Evolutionary conservation across 176 grass and related monocot species (phyloP).

Genomic region (Microstegium vimineum): DNA sequence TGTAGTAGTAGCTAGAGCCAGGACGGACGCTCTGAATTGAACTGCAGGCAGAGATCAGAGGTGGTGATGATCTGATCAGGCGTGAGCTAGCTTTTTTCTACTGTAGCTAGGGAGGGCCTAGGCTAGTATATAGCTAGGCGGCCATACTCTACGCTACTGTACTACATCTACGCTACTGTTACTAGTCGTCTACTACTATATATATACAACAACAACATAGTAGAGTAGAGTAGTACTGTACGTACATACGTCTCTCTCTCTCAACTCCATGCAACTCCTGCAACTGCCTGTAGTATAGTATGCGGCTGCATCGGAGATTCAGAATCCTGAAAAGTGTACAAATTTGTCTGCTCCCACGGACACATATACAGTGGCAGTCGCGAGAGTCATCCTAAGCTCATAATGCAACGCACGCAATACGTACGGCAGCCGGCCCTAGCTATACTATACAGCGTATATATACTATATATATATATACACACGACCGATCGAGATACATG

Average conservation of each 20-base stretch:
- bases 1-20: not conserved
- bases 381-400: not conserved
- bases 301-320: constrained; percentile 12
- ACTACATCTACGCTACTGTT: no score
- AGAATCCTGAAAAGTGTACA: constrained; percentile 40
- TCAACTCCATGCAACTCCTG: not conserved
- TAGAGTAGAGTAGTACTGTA: no score
- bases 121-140: not conserved
- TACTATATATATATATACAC: no score
- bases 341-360: constrained; percentile 35
- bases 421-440: not conserved
- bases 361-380: not conserved
- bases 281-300: not conserved
- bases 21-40: not conserved
- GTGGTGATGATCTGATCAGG: not conserved
- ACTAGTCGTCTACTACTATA: not conserved
- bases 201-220: no score
- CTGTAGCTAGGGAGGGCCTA: no score
- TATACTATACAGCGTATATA: no score
- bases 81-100: not conserved
- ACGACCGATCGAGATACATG: not conserved
- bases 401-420: not conserved
- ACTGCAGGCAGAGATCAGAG: not conserved
- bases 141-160: not conserved
- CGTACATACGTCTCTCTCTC: not conserved